Percentiles rank a stretch among this genome's conserved stretches.
These are phyloP conservation scores for Candida sakaeoensis DNA, from an alignment of 805 yeast species.

Conservation along the genomic window DNA sequence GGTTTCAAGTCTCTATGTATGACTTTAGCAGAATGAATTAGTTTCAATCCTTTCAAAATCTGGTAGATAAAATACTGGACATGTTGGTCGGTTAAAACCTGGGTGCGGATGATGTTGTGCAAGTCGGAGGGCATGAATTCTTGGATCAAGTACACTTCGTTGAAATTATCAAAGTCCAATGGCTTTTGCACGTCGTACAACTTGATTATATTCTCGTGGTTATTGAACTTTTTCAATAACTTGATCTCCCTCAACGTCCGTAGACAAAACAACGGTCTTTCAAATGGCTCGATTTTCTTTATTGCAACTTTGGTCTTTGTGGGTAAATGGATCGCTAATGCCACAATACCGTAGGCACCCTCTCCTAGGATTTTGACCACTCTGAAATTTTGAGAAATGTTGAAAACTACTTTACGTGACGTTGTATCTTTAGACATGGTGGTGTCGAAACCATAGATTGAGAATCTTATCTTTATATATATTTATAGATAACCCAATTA, in stretches of 20 bases:
- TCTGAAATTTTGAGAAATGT: constrained; percentile 59
- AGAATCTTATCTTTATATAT: not conserved
- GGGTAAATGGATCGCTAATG: constrained; percentile 61
- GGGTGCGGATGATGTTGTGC: constrained; percentile 57
- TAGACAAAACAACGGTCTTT: constrained; percentile 59
- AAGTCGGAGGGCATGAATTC: constrained; percentile 77
- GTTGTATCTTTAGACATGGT: constrained; percentile 1
- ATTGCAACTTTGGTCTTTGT: constrained; percentile 67
- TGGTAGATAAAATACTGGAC: constrained; percentile 92
- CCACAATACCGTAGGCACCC: constrained; percentile 81
- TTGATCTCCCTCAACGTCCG: constrained; percentile 71
- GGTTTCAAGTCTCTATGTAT: constrained; percentile 93
- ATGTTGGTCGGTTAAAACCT: constrained; percentile 74
- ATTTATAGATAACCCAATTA: not conserved
- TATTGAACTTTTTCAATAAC: constrained; percentile 55
- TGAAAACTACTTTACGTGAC: constrained; percentile 41
- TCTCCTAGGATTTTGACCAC: constrained; percentile 64
- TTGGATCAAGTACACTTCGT: constrained; percentile 72
- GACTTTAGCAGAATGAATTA: constrained; percentile 90
- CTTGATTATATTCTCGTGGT: constrained; percentile 68
- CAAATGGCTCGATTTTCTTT: constrained; percentile 71
- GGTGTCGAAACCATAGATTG: not conserved
- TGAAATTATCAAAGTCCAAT: constrained; percentile 50
- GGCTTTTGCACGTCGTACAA: constrained; percentile 69
- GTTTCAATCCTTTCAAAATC: constrained; percentile 83